Base-by-base conservation (phyloP, 441 rosid species). In the Lepidium campestre region DNA sequence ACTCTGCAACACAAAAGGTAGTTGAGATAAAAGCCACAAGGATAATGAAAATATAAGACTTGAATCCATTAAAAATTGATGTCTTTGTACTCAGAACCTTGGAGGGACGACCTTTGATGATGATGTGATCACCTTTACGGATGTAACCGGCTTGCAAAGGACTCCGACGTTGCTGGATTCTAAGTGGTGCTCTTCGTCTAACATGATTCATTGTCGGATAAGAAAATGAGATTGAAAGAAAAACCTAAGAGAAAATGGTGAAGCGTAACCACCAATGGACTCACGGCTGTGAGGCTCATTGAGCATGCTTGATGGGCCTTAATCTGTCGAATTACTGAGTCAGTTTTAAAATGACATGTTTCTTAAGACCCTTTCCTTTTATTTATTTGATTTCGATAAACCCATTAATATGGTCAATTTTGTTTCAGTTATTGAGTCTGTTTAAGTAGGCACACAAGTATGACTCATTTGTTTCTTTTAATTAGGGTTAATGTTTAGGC, bases 181-280 rank as follows among this genome's bases (percentile, higher is more conserved):
- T 58, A 92, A 92, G 63, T 90, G 96, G 65, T 93, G 98, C 86
- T 93, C 97, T 52, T 90, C 96, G 87, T 93, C 97, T 31, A 96
- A 93, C 98, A 90, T 92, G 66, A 7, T 40, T 46, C 32, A 45
- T n/a, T n/a, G n/a, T n/a, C n/a, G n/a, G n/a, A n/a, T n/a, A 7
- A 25, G 46, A 3, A 9, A 39, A 35, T 6, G 61, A 39, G 34
- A 41, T 39, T 34, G 62, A 20, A 11, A 17, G 20, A 57, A 40
- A 54, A 37, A 44, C 23, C 49, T 70, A 55, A 54, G 12, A 7
- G 15, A 17, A n/a, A n/a, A n/a, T n/a, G n/a, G n/a, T n/a, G n/a
- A n/a, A n/a, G n/a, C n/a, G n/a, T n/a, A n/a, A n/a, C n/a, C n/a
- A n/a, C n/a, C n/a, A n/a, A n/a, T n/a, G n/a, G n/a, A n/a, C n/a